Conservation (phyloP, 2,329 filamentous ascomycete species). For the Aspergillus sp. region DNA sequence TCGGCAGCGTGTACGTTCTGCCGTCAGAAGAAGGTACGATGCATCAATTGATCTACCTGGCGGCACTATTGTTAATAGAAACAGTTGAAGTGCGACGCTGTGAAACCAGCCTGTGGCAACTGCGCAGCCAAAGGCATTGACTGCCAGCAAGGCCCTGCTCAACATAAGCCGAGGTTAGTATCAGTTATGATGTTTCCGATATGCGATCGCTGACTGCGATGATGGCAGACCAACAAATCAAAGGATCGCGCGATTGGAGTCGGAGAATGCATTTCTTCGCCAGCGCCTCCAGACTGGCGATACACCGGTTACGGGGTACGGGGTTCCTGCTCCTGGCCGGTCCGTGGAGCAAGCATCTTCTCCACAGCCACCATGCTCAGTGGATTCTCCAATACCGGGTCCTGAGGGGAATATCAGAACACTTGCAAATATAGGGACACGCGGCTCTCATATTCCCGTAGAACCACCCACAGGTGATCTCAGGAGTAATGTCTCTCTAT, state of each 20-base stretch:
- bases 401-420: constrained; percentile 6
- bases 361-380: too few species aligned
- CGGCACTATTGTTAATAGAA: not conserved
- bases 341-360: too few species aligned
- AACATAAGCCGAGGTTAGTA: constrained; percentile 18
- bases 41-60: too few species aligned
- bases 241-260: constrained; percentile 17
- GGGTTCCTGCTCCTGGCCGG: constrained; percentile 1
- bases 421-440: constrained; percentile 4
- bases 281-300: constrained; percentile 5
- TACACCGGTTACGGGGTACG: not conserved
- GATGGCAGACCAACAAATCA: constrained; percentile 20
- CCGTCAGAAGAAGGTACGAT: constrained; percentile 27
- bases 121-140: constrained; percentile 42
- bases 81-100: constrained; percentile 47
- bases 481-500: constrained; percentile 11
- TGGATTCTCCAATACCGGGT: too few species aligned
- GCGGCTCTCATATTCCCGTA: constrained; percentile 9
- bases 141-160: constrained; percentile 37
- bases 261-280: constrained; percentile 19
- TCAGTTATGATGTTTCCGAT: not conserved
- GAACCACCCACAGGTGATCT: constrained; percentile 12
- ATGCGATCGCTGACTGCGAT: not conserved
- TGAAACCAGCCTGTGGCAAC: constrained; percentile 41
- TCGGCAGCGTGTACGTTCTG: constrained; percentile 33